These are phyloP conservation scores for Leishmania amazonensis DNA, from an alignment of 208 protist species.

Conservation along the genomic window DNA sequence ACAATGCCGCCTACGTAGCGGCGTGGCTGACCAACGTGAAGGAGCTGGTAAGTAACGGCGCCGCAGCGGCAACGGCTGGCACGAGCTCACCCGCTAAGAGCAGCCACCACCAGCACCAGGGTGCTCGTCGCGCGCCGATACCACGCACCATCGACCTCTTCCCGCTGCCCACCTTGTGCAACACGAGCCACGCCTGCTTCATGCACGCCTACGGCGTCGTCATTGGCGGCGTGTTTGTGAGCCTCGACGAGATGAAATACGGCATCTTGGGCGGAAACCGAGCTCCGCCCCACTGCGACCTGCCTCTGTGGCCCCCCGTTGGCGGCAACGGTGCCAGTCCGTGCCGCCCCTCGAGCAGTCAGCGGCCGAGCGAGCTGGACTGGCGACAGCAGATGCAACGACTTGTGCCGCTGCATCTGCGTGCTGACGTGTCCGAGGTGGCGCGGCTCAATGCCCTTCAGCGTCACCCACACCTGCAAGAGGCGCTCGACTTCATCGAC, in stretches of 20 bases:
- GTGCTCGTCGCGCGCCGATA: background rate
- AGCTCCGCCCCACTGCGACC: slow-evolving; percentile 31
- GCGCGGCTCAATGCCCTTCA: slow-evolving; percentile 23
- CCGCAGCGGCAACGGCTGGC: background rate
- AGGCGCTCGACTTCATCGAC: slow-evolving; percentile 16
- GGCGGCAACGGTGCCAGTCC: background rate
- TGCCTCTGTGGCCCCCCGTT: slow-evolving; percentile 40
- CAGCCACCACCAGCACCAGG: background rate
- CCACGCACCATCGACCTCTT: slow-evolving; percentile 27
- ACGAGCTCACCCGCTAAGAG: background rate
- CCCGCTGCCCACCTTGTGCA: slow-evolving; percentile 31
- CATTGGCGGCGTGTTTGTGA: slow-evolving; percentile 47
- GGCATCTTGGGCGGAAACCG: slow-evolving; percentile 64
- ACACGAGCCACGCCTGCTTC: slow-evolving; percentile 37
- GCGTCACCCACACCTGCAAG: slow-evolving; percentile 15
- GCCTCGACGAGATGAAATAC: slow-evolving; percentile 72
- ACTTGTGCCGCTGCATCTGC: slow-evolving; percentile 24
- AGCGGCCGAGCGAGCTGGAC: background rate
- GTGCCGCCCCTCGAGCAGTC: background rate
- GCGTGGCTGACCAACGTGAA: slow-evolving; percentile 55
- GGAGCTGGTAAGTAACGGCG: slow-evolving; percentile 19
- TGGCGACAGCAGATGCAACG: slow-evolving; percentile 1
- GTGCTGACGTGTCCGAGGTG: slow-evolving; percentile 15
- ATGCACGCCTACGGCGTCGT: slow-evolving; percentile 55
- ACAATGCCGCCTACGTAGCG: slow-evolving; percentile 75